phyloP scores from a whole-genome alignment of 2,329 filamentous ascomycete genomes.

The Samsoniella hepiali region DNA sequence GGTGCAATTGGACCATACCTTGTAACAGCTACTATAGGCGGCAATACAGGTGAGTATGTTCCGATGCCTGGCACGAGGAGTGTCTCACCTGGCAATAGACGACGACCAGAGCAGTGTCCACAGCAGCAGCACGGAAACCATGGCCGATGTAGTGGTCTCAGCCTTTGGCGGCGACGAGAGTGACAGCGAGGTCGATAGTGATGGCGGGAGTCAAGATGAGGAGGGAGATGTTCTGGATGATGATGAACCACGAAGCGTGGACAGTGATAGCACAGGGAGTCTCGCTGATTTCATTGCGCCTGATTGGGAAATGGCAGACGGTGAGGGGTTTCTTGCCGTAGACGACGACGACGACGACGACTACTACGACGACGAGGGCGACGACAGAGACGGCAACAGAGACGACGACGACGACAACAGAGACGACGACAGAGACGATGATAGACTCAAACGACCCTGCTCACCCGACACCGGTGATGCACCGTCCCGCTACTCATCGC shows the following conservation, averaged over 20 bases:
- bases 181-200: neutral
- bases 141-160: neutral
- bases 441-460: neutral
- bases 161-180: neutral
- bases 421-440: neutral
- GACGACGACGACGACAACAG: neutral
- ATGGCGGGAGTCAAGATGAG: neutral
- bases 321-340: too few species aligned
- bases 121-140: neutral
- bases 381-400: too few species aligned
- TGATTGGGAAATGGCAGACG: too few species aligned
- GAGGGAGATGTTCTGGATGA: too few species aligned
- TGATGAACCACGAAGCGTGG: too few species aligned
- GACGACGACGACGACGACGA: too few species aligned
- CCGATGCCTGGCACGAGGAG: neutral
- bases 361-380: too few species aligned
- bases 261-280: too few species aligned
- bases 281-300: too few species aligned
- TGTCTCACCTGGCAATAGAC: neutral
- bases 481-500: too few species aligned
- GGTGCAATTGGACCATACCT: too few species aligned
- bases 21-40: neutral
- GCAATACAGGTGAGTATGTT: neutral
- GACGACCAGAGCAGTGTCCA: conserved; percentile 1
- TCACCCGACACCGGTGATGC: neutral